A percentile compares a stretch with the other conserved stretches of the same genome.
Evolutionary conservation across 257 asterid species (phyloP).

Genomic region (Primulina tabacum): DNA sequence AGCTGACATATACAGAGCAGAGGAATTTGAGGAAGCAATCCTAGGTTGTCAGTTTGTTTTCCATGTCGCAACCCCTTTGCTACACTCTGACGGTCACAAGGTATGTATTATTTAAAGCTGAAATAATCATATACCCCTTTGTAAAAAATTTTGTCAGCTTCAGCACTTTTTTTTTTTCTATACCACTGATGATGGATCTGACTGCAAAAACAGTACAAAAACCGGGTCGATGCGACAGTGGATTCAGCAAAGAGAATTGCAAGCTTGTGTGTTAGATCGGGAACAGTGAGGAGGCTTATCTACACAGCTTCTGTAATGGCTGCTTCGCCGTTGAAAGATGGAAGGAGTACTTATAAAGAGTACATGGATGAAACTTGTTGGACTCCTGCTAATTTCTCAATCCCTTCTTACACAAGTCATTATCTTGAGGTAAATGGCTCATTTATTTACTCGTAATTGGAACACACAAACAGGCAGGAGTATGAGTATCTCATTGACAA

Average conservation of each 20-base stretch:
- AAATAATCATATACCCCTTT: too few species aligned
- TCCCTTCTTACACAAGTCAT: conserved; percentile 6
- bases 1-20: conserved; percentile 45
- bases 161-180: too few species aligned
- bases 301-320: conserved; percentile 34
- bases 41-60: conserved; percentile 45
- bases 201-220: conserved; percentile 29
- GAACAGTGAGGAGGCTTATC: conserved; percentile 37
- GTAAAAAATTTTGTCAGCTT: too few species aligned
- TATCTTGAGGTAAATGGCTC: conserved; percentile 16
- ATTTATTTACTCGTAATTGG: too few species aligned
- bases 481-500: background rate
- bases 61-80: conserved; percentile 52
- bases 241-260: conserved; percentile 31
- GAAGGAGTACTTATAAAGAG: conserved; percentile 28
- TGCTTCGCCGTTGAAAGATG: conserved; percentile 38
- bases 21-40: conserved; percentile 41
- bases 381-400: conserved; percentile 34
- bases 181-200: background rate
- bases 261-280: conserved; percentile 21
- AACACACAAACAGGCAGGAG: too few species aligned
- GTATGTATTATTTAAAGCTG: background rate
- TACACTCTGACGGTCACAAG: conserved; percentile 25
- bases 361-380: conserved; percentile 47
- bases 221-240: conserved; percentile 38